phyloP scores from a whole-genome alignment of 441 rosid genomes.

The Cnidoscolus chayamansa region DNA sequence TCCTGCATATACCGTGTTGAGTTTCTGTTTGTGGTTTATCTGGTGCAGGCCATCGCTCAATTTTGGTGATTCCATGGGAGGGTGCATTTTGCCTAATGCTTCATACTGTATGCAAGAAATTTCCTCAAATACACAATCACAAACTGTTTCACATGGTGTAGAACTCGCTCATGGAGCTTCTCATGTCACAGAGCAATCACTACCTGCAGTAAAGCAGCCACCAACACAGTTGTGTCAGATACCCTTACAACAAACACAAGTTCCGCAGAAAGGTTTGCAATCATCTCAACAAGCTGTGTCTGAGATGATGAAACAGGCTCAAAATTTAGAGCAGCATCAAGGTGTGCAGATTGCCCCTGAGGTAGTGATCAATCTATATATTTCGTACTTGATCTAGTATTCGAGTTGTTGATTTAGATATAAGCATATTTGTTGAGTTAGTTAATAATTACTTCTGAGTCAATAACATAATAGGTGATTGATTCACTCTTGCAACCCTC shows the following conservation, averaged over 20 bases:
- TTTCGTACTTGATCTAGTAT: neutral
- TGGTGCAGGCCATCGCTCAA: constrained; percentile 39
- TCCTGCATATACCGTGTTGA: constrained; percentile 12
- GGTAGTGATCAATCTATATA: constrained; percentile 36
- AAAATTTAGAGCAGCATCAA: constrained; percentile 42
- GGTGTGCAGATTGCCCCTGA: constrained; percentile 31
- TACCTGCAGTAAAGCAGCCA: constrained; percentile 35
- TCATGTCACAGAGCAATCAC: constrained; percentile 36
- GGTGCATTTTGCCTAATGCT: constrained; percentile 39
- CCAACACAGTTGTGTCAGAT: constrained; percentile 43
- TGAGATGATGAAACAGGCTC: constrained; percentile 40
- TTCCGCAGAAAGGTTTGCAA: constrained; percentile 42
- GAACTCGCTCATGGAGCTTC: constrained; percentile 40
- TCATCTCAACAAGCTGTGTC: constrained; percentile 38
- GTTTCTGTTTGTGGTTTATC: constrained; percentile 13
- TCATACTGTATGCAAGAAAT: constrained; percentile 48
- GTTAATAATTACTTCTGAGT: constrained; percentile 1
- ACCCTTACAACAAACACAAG: constrained; percentile 31
- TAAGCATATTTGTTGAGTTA: neutral
- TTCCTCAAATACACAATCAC: constrained; percentile 41
- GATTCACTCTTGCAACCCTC: neutral
- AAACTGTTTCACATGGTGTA: constrained; percentile 39
- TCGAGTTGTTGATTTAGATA: neutral
- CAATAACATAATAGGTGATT: no score
- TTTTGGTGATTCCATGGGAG: constrained; percentile 40